phyloP scores from a whole-genome alignment of 164 flowering plant species.

The Dillenia turbinata region DNA sequence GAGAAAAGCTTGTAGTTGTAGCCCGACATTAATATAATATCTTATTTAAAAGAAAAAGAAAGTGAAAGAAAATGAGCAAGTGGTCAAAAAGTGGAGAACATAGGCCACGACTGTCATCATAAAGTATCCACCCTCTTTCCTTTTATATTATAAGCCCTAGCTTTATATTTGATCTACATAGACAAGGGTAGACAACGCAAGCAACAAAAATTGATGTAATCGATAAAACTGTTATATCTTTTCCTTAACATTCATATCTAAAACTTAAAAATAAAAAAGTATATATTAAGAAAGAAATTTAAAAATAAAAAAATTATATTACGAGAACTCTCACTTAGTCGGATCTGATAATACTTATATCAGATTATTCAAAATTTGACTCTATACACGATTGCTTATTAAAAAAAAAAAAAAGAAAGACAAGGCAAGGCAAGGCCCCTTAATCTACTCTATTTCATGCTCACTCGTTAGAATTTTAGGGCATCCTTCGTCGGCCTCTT shows the following conservation, averaged over 20 bases:
- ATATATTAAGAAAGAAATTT: not conserved
- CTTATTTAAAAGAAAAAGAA: not conserved
- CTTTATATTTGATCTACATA: not conserved
- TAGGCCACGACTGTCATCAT: not conserved
- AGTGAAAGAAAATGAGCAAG: not conserved
- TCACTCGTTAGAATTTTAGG: no score
- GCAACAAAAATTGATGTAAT: not conserved
- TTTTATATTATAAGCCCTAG: not conserved
- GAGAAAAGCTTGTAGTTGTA: no score
- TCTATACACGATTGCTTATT: no score
- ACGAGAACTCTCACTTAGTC: no score
- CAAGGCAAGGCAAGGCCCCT: no score
- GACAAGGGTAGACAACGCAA: no score
- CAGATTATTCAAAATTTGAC: no score
- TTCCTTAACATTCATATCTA: not conserved
- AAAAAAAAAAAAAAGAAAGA: no score
- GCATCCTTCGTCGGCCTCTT: no score
- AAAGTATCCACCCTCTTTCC: conserved; percentile 1
- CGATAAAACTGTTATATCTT: not conserved
- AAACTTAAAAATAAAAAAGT: not conserved
- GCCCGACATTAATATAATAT: no score
- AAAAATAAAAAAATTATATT: conserved; percentile 15
- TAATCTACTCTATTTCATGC: no score
- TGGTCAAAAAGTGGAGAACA: conserved; percentile 9
- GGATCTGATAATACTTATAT: no score